A percentile compares a stretch with the other conserved stretches of the same genome.
Evolutionary conservation across 2,329 filamentous ascomycete species (phyloP).

Genomic region (Penicillium nordicum): DNA sequence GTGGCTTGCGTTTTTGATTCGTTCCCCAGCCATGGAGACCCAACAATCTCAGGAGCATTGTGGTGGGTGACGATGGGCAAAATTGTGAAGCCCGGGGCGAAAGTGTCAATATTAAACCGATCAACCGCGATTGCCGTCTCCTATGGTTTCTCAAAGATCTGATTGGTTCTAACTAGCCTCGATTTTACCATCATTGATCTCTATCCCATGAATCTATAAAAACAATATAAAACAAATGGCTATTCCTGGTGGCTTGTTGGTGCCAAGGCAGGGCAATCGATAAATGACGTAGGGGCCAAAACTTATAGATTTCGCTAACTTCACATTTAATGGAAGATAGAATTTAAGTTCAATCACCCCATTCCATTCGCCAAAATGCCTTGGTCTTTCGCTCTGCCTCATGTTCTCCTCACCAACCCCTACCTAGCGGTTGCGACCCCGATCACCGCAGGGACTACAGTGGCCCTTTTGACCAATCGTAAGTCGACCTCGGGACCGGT

Average conservation of each 20-base stretch:
- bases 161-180: background rate
- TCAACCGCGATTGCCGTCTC: no score
- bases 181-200: background rate
- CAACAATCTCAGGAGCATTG: no score
- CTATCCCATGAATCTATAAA: background rate
- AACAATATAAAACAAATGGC: background rate
- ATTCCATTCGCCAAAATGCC: conserved; percentile 19
- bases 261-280: background rate
- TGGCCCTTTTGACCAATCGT: conserved; percentile 34
- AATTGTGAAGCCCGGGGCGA: no score
- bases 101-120: no score
- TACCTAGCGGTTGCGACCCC: conserved; percentile 32
- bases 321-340: background rate
- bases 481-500: conserved; percentile 5
- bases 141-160: background rate
- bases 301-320: background rate
- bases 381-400: conserved; percentile 33
- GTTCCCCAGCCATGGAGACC: no score
- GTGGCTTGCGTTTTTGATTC: no score
- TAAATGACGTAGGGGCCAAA: background rate
- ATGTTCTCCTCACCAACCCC: conserved; percentile 26
- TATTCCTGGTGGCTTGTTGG: background rate
- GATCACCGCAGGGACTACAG: conserved; percentile 18
- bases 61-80: no score
- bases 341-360: background rate